Percentiles rank a stretch among this genome's conserved stretches.
Evolutionary conservation across 768 basidiomycete species (phyloP).

Genomic region (Tubosaeta sp.): DNA sequence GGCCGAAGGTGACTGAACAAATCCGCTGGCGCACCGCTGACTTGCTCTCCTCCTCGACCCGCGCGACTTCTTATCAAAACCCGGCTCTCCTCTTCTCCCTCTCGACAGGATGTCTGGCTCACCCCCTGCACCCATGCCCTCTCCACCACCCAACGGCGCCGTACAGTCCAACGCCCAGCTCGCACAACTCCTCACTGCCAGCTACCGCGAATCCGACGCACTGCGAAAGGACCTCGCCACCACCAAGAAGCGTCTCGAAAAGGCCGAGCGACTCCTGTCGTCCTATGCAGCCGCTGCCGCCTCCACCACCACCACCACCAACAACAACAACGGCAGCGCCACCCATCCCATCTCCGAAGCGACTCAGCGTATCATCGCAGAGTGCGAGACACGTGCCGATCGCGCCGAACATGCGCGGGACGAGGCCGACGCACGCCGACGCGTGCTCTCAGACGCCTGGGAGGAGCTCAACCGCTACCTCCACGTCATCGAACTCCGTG

Average conservation of each 20-base stretch:
- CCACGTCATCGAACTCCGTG: slow-evolving; percentile 39
- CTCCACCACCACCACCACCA: not conserved
- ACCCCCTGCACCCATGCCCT: slow-evolving; percentile 13
- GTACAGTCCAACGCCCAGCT: slow-evolving; percentile 46
- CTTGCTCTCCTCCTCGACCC: not conserved
- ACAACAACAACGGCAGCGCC: no score
- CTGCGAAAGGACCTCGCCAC: slow-evolving; percentile 47
- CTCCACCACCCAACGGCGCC: slow-evolving; percentile 16
- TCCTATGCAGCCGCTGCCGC: slow-evolving; percentile 24
- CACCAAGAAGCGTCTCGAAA: slow-evolving; percentile 45
- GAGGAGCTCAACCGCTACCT: slow-evolving; percentile 47
- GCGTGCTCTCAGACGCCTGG: slow-evolving; percentile 47
- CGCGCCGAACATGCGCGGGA: slow-evolving; percentile 51
- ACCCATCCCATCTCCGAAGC: slow-evolving; percentile 23
- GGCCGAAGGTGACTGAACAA: slow-evolving; percentile 16
- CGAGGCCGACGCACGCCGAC: slow-evolving; percentile 48
- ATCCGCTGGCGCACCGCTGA: slow-evolving; percentile 20
- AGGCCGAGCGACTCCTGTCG: slow-evolving; percentile 44
- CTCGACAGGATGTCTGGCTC: slow-evolving; percentile 17
- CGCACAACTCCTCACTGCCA: slow-evolving; percentile 51
- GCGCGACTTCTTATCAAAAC: slow-evolving; percentile 12
- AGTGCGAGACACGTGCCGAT: slow-evolving; percentile 47
- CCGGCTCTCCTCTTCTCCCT: not conserved
- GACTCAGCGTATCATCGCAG: slow-evolving; percentile 36
- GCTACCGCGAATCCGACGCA: slow-evolving; percentile 49